A percentile compares a stretch with the other conserved stretches of the same genome.
Evolutionary conservation across 1,284 basidiomycete species (phyloP).

Genomic region (Lignosus rhinocerotis): DNA sequence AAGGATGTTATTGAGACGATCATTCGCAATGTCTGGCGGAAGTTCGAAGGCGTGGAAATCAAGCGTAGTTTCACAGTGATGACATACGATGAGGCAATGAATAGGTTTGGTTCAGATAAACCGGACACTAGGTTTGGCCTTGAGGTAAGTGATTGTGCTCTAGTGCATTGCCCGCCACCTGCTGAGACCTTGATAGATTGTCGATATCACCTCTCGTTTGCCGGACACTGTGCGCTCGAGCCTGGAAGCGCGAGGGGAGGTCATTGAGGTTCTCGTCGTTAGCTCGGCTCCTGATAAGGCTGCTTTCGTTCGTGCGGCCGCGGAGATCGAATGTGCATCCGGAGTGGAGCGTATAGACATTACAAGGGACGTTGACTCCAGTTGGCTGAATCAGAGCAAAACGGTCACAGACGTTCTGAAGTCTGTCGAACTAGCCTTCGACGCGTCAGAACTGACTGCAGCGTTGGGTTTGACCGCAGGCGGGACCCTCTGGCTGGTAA

Average conservation of each 20-base stretch:
- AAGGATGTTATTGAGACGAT: slow-evolving; percentile 75
- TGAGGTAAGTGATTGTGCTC: slow-evolving; percentile 52
- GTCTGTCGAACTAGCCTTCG: background rate
- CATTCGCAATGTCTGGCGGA: slow-evolving; percentile 74
- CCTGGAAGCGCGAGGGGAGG: slow-evolving; percentile 41
- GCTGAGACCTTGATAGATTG: slow-evolving; percentile 41
- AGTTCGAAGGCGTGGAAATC: slow-evolving; percentile 58
- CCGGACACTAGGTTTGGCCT: slow-evolving; percentile 88
- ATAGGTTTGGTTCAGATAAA: slow-evolving; percentile 94
- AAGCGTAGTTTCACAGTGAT: slow-evolving; percentile 71
- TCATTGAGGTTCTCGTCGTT: slow-evolving; percentile 56
- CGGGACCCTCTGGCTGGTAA: slow-evolving; percentile 45
- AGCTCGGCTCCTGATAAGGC: background rate
- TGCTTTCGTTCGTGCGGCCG: slow-evolving; percentile 7
- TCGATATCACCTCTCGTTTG: slow-evolving; percentile 50
- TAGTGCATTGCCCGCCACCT: slow-evolving; percentile 5
- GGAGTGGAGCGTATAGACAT: slow-evolving; percentile 45
- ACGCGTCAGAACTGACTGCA: slow-evolving; percentile 23
- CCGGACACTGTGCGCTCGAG: slow-evolving; percentile 37
- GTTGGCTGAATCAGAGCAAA: slow-evolving; percentile 48
- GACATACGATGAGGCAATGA: slow-evolving; percentile 87
- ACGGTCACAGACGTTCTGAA: slow-evolving; percentile 30
- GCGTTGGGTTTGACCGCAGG: slow-evolving; percentile 21
- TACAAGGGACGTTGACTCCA: slow-evolving; percentile 40
- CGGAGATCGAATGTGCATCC: background rate